A percentile compares a stretch with the other conserved stretches of the same genome.
Conservation (phyloP, 1,284 basidiomycete species). For the Termitomyces sp. region DNA sequence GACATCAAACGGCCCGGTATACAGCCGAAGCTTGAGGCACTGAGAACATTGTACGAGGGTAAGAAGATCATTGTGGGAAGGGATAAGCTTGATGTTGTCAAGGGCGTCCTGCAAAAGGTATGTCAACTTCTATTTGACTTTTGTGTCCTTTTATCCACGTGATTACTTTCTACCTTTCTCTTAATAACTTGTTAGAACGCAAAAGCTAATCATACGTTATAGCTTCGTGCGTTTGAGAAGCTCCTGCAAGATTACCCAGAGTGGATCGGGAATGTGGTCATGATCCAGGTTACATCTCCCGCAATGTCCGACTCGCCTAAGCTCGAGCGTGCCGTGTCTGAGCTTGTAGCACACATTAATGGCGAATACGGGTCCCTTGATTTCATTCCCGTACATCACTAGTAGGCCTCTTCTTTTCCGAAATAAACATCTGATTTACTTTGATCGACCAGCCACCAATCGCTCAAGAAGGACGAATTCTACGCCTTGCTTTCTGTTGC, state of each 20-base stretch:
- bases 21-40: slow-evolving; percentile 82
- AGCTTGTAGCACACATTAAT: slow-evolving; percentile 96
- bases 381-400: slow-evolving; percentile 99
- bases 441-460: slow-evolving; percentile 71
- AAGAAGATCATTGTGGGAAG: slow-evolving; percentile 99
- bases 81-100: slow-evolving; percentile 98
- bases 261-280: slow-evolving; percentile 89
- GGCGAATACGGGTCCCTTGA: slow-evolving; percentile 93
- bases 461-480: slow-evolving; percentile 97
- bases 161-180: neutral
- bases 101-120: slow-evolving; percentile 95
- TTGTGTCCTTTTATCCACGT: neutral
- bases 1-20: slow-evolving; percentile 83
- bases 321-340: slow-evolving; percentile 90
- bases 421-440: neutral
- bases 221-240: slow-evolving; percentile 95
- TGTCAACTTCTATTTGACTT: neutral
- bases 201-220: neutral
- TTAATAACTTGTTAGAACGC: neutral
- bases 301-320: slow-evolving; percentile 91
- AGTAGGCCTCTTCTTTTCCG: slow-evolving; percentile 49
- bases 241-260: slow-evolving; percentile 91
- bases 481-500: slow-evolving; percentile 95
- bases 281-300: slow-evolving; percentile 92
- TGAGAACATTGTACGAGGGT: slow-evolving; percentile 84